Evolutionary conservation across 495 filamentous ascomycete species (phyloP).

Genomic region (Bombardia bombarda): DNA sequence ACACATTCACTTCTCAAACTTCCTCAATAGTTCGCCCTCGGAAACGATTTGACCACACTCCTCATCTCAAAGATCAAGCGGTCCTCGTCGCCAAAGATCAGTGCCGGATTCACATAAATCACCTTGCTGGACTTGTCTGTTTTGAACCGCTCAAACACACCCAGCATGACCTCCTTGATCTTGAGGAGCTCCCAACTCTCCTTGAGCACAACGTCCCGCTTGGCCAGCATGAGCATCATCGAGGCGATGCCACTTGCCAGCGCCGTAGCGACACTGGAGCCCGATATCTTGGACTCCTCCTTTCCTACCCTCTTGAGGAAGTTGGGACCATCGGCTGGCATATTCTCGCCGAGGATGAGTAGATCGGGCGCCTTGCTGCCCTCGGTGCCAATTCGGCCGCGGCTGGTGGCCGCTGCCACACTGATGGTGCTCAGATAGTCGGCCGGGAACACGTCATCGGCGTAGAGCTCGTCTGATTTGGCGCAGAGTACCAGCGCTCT

Average conservation of each 20-base stretch:
- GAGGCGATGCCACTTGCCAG: conserved; percentile 1
- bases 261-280: conserved; percentile 2
- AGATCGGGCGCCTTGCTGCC: background rate
- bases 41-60: conserved; percentile 2
- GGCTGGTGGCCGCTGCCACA: conserved; percentile 1
- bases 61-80: conserved; percentile 2
- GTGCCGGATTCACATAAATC: conserved; percentile 4
- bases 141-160: conserved; percentile 5
- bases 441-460: conserved; percentile 1
- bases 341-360: conserved; percentile 3
- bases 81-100: conserved; percentile 2
- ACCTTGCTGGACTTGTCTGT: conserved; percentile 3
- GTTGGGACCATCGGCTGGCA: background rate
- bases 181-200: conserved; percentile 4
- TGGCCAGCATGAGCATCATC: conserved; percentile 4
- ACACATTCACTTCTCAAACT: too few relatives aligned
- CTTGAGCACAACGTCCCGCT: conserved; percentile 1
- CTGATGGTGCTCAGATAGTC: conserved; percentile 1
- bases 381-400: background rate
- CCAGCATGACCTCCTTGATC: conserved; percentile 3
- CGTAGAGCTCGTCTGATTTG: conserved; percentile 2
- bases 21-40: too few relatives aligned
- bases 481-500: conserved; percentile 1
- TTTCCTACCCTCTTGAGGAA: background rate
- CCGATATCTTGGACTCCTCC: conserved; percentile 2